Conservation (phyloP, 768 basidiomycete genomes). For the Tylopilus rubrobrunneus region DNA sequence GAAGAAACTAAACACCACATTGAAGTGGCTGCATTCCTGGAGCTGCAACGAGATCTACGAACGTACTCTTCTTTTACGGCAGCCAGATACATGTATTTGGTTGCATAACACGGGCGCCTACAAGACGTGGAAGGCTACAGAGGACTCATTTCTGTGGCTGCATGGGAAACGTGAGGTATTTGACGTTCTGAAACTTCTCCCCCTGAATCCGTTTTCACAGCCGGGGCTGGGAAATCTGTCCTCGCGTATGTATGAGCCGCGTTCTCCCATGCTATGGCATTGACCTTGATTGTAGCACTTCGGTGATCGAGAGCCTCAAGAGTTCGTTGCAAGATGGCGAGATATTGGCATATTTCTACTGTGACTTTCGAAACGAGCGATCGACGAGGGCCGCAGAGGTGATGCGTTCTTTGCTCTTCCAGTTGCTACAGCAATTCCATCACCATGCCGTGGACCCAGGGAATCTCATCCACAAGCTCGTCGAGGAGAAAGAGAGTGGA, state of each 20-base stretch:
- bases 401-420: slow-evolving; percentile 16
- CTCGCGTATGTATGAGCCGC: slow-evolving; percentile 1
- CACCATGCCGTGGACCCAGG: not conserved
- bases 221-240: slow-evolving; percentile 16
- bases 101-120: no score
- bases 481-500: not conserved
- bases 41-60: not conserved
- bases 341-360: slow-evolving; percentile 15
- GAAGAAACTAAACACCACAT: not conserved
- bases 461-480: not conserved
- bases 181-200: not conserved
- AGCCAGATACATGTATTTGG: slow-evolving; percentile 13
- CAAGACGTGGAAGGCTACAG: no score
- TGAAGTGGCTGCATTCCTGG: slow-evolving; percentile 8
- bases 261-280: no score
- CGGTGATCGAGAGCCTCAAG: slow-evolving; percentile 8
- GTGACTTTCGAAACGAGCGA: slow-evolving; percentile 12
- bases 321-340: not conserved
- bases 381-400: slow-evolving; percentile 1
- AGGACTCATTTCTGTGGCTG: no score
- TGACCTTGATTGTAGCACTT: slow-evolving; percentile 6
- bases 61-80: not conserved
- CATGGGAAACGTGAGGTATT: slow-evolving; percentile 9
- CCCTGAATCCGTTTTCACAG: not conserved
- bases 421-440: slow-evolving; percentile 4